Base-by-base conservation (phyloP, 202 grass and related monocot species). In the Bolboschoenoplectus hybrid region DNA sequence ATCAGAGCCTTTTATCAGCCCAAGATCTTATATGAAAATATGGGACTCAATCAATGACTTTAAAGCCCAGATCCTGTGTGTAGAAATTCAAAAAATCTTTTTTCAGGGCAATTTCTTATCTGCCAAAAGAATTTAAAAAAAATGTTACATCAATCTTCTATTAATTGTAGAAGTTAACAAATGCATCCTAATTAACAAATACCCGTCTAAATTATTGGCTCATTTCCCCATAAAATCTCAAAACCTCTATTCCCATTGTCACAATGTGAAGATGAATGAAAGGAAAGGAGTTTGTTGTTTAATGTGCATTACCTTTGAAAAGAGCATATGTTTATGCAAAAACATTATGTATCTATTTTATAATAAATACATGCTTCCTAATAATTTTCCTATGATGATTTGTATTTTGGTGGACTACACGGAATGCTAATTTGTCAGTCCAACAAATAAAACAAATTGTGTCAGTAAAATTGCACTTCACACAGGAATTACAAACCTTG, bases 401-500 rank as follows among this genome's bases (percentile, higher is more conserved):
- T 1, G 0, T 19, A 71, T 44, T 41, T 17, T 17, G 6, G 9
- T 67, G 1, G 3, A 40, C 65, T 40, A n/a, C 38, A n/a, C 45
- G 32, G 2, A 67, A 13, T 67, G 8, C 1, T 67, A 14, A 14
- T 32, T n/a, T 70, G 12, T 10, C 39, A 70, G 14, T 45, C 1
- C 7, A 71, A 47, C 7, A 46, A 70, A 38, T 13, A 7, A 67
- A 14, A 47, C 4, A 46, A 45, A 47, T 10, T 67, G 9, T 17
- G 3, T 13, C 40, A 20, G 52, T 63, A 40, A 13, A 51, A 61
- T 20, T 57, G 34, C 36, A 88, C 4, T 26, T 26, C 51, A 78
- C 32, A 16, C 53, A n/a, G 16, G 17, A 43, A 6, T 55, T 49
- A 78, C 84, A 83, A 20, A 91, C 92, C 74, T 57, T 73, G 83